Evolutionary conservation across 2,329 filamentous ascomycete genomes (phyloP).

Genomic region (Aspergillus awamori): DNA sequence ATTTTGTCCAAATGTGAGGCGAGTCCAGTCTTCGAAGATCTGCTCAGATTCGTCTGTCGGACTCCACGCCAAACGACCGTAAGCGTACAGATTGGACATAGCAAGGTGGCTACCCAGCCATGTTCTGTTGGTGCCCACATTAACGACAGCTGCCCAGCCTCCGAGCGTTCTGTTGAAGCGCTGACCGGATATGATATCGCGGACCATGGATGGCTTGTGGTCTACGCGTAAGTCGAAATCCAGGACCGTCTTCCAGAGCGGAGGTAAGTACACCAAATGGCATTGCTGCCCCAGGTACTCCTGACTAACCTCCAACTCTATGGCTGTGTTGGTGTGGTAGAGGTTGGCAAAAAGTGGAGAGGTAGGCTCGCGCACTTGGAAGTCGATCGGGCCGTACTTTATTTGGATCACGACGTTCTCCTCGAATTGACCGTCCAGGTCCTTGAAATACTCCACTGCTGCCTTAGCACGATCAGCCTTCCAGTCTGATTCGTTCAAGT

Average conservation of each 20-base stretch:
- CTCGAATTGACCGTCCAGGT: conserved; percentile 66
- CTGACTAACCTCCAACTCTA: conserved; percentile 69
- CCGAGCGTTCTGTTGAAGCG: conserved; percentile 60
- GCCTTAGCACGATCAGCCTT: conserved; percentile 70
- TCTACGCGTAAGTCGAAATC: conserved; percentile 69
- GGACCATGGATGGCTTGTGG: conserved; percentile 57
- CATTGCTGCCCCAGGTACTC: conserved; percentile 73
- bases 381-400: conserved; percentile 75
- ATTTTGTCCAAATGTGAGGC: conserved; percentile 65
- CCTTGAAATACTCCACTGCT: conserved; percentile 67
- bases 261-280: conserved; percentile 69
- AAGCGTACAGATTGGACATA: conserved; percentile 73
- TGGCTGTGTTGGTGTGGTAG: conserved; percentile 53
- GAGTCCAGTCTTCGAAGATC: conserved; percentile 68
- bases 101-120: conserved; percentile 72
- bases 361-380: conserved; percentile 69
- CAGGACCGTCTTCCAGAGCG: conserved; percentile 69
- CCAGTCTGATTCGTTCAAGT: conserved; percentile 62
- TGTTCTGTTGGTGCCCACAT: conserved; percentile 66
- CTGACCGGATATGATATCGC: conserved; percentile 63
- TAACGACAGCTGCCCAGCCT: conserved; percentile 68
- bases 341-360: conserved; percentile 65
- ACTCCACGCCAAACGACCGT: conserved; percentile 68
- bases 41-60: conserved; percentile 52
- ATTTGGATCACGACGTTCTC: conserved; percentile 73